Evolutionary conservation across 192 early-diverging fungal genomes (phyloP).

Genomic region (Cetraspora pellucida): DNA sequence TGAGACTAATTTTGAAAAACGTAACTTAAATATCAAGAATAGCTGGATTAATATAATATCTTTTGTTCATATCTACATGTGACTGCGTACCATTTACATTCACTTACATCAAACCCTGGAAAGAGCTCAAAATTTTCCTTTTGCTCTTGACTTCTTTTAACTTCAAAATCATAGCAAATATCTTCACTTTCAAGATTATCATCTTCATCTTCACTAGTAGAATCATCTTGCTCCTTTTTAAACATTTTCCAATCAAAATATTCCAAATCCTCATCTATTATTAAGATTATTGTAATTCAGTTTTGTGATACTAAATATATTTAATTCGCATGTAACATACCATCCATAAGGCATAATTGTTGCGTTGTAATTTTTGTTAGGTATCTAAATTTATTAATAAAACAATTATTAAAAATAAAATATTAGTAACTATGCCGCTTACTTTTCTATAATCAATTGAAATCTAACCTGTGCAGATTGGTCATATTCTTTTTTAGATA

Average conservation of each 20-base stretch:
- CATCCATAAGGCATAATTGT: constrained; percentile 25
- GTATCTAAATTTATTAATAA: constrained; percentile 3
- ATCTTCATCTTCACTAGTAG: background rate
- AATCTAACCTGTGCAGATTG: constrained; percentile 29
- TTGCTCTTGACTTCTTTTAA: constrained; percentile 23
- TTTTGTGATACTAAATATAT: background rate
- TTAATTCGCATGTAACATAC: background rate
- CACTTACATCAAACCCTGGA: background rate
- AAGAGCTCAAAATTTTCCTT: constrained; percentile 25
- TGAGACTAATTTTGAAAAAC: background rate
- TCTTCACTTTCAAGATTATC: background rate
- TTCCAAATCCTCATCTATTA: constrained; percentile 13
- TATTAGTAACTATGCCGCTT: background rate
- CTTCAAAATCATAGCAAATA: constrained; percentile 19
- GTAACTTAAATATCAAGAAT: background rate
- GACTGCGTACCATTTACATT: too few relatives aligned
- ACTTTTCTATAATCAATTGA: background rate
- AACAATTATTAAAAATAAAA: too few relatives aligned
- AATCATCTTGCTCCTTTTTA: background rate
- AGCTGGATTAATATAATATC: background rate
- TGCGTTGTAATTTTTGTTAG: constrained; percentile 28
- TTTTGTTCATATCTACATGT: background rate
- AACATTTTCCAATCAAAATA: constrained; percentile 16
- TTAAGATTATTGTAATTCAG: background rate
- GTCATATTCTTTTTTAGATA: constrained; percentile 34